Percentiles rank a stretch among this genome's conserved stretches.
These are phyloP conservation scores for Colletotrichum neosansevieriae DNA, from an alignment of 2,329 filamentous ascomycete species.

Conservation along the genomic window DNA sequence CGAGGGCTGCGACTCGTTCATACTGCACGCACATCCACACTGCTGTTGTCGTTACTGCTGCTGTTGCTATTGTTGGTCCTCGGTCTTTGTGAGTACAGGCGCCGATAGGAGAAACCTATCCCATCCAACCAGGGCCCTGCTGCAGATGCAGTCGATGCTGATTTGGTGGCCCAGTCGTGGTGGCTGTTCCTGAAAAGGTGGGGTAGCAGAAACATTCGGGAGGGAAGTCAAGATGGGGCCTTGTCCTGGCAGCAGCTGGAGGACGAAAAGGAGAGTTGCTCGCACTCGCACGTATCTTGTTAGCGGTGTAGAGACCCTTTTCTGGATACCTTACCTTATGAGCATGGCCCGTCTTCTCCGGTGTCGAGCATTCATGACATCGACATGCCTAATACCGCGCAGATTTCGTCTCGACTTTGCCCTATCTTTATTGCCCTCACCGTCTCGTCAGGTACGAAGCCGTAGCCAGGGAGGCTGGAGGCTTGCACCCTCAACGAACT, in stretches of 20 bases:
- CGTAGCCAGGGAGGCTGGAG: neutral
- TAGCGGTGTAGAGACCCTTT: too few relatives aligned
- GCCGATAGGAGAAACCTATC: constrained; percentile 21
- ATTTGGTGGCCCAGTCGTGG: constrained; percentile 23
- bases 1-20: neutral
- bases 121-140: constrained; percentile 20
- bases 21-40: constrained; percentile 16
- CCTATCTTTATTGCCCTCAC: constrained; percentile 26
- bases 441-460: constrained; percentile 11
- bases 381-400: neutral
- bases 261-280: constrained; percentile 17
- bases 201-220: constrained; percentile 31
- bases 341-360: neutral
- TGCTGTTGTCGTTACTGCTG: constrained; percentile 7
- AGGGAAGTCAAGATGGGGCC: constrained; percentile 22
- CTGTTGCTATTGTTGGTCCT: constrained; percentile 8
- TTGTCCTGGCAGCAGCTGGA: constrained; percentile 21
- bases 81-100: neutral
- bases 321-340: neutral
- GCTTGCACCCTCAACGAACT: neutral
- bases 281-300: neutral
- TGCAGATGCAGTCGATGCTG: constrained; percentile 4
- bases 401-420: constrained; percentile 12
- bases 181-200: constrained; percentile 20
- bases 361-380: neutral